phyloP scores from a whole-genome alignment of 768 basidiomycete species.

The Mycena leptocephala region DNA sequence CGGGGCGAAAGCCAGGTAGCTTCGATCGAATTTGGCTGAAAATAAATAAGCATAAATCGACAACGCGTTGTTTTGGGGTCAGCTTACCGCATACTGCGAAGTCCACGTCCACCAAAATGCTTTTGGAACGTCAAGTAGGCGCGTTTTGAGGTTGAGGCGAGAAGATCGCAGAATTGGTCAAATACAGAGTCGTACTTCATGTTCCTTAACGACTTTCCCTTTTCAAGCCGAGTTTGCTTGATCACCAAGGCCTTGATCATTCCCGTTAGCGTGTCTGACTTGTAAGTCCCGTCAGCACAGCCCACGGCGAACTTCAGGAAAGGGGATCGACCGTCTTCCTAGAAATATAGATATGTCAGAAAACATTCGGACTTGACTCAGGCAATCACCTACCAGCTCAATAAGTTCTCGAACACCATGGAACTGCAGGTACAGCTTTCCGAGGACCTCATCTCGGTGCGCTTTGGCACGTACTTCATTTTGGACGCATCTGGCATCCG shows the following conservation, averaged over 20 bases:
- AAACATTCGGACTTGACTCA: no score
- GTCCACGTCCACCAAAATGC: slow-evolving; percentile 32
- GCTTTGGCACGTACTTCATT: slow-evolving; percentile 33
- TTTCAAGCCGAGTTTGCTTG: slow-evolving; percentile 25
- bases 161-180: slow-evolving; percentile 31
- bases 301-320: slow-evolving; percentile 41
- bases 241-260: slow-evolving; percentile 35
- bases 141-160: slow-evolving; percentile 14
- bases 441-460: slow-evolving; percentile 28
- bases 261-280: slow-evolving; percentile 32
- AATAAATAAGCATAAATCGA: neutral
- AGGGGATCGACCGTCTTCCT: slow-evolving; percentile 37
- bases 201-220: slow-evolving; percentile 34
- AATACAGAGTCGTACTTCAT: slow-evolving; percentile 34
- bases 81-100: slow-evolving; percentile 24
- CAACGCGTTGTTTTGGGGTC: neutral
- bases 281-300: slow-evolving; percentile 33
- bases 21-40: slow-evolving; percentile 23
- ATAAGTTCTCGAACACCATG: slow-evolving; percentile 34
- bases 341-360: neutral
- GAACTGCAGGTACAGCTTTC: slow-evolving; percentile 31
- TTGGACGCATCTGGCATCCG: slow-evolving; percentile 24
- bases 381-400: slow-evolving; percentile 30
- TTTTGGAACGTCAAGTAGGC: slow-evolving; percentile 32
- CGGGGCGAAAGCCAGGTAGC: slow-evolving; percentile 27